Percentiles rank a stretch among this genome's conserved stretches.
Evolutionary conservation across 306 rosid species (phyloP).

Genomic region (Fragaria nilgerrensis): DNA sequence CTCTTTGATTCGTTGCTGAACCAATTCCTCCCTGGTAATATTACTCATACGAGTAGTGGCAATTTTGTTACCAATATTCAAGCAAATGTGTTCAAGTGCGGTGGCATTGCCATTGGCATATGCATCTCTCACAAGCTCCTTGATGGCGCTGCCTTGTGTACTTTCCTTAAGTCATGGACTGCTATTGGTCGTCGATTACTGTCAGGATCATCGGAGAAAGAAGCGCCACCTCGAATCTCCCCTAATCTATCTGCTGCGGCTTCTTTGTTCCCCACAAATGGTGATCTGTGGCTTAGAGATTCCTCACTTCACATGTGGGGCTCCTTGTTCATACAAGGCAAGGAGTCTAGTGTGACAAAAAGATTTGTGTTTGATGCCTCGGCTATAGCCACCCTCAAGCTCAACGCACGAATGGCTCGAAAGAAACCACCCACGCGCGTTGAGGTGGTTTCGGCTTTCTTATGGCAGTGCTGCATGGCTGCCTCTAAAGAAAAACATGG

Average conservation of each 20-base stretch:
- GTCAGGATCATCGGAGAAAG: neutral
- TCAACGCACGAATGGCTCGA: constrained; percentile 1
- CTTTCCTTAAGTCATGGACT: constrained; percentile 40
- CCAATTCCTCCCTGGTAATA: constrained; percentile 26
- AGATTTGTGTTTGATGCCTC: constrained; percentile 37
- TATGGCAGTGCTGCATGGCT: constrained; percentile 37
- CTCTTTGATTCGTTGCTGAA: constrained; percentile 3
- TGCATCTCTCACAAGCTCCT: constrained; percentile 38
- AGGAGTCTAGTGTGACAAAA: constrained; percentile 24
- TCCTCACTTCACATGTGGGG: constrained; percentile 18
- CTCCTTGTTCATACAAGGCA: constrained; percentile 25
- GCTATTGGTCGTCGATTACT: neutral
- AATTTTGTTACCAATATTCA: constrained; percentile 23
- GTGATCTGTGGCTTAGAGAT: constrained; percentile 31
- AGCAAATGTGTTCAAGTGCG: constrained; percentile 33
- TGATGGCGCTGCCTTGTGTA: constrained; percentile 38
- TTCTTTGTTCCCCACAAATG: constrained; percentile 21
- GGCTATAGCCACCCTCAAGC: constrained; percentile 20
- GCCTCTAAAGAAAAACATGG: constrained; percentile 29
- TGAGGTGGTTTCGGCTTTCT: constrained; percentile 35
- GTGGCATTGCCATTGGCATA: constrained; percentile 37
- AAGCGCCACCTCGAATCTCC: neutral
- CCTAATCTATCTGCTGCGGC: constrained; percentile 7
- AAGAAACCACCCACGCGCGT: constrained; percentile 26
- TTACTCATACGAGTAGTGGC: neutral